Evolutionary conservation across 176 grass and related monocot genomes (phyloP).

Genomic region (Aegilops sharonensis): DNA sequence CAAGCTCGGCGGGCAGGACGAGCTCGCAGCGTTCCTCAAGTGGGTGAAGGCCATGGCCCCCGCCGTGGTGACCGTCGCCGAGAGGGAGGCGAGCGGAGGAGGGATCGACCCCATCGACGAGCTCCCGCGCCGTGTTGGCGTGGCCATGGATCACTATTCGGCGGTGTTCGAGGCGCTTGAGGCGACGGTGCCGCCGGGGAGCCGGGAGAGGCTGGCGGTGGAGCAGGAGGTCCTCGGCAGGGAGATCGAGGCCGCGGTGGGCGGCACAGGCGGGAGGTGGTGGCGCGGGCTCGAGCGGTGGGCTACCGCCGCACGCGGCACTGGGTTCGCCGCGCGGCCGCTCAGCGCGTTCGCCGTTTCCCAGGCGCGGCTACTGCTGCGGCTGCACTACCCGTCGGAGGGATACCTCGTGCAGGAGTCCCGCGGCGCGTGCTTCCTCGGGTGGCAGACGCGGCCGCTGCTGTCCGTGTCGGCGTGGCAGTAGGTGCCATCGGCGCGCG

Average conservation of each 20-base stretch:
- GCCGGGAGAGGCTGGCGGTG: conserved; percentile 69
- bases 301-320: conserved; percentile 44
- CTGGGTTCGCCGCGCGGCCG: conserved; percentile 53
- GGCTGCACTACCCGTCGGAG: conserved; percentile 97
- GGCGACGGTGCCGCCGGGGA: conserved; percentile 83
- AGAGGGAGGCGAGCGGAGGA: conserved; percentile 51
- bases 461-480: conserved; percentile 98
- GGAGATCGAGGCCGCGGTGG: conserved; percentile 76
- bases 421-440: conserved; percentile 74
- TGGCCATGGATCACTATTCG: conserved; percentile 73
- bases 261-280: conserved; percentile 23
- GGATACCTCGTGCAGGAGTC: conserved; percentile 85
- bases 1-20: conserved; percentile 53
- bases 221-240: conserved; percentile 75
- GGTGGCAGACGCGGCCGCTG: conserved; percentile 81
- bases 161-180: conserved; percentile 92
- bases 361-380: conserved; percentile 83
- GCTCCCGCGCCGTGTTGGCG: conserved; percentile 22
- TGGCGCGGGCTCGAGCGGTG: conserved; percentile 71
- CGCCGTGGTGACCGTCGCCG: conserved; percentile 73
- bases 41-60: conserved; percentile 67
- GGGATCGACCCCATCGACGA: conserved; percentile 41
- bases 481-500: conserved; percentile 28
- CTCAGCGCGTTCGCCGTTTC: conserved; percentile 86
- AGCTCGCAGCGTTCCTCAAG: conserved; percentile 53